phyloP scores from a whole-genome alignment of 441 rosid species.

The Croton setiger region DNA sequence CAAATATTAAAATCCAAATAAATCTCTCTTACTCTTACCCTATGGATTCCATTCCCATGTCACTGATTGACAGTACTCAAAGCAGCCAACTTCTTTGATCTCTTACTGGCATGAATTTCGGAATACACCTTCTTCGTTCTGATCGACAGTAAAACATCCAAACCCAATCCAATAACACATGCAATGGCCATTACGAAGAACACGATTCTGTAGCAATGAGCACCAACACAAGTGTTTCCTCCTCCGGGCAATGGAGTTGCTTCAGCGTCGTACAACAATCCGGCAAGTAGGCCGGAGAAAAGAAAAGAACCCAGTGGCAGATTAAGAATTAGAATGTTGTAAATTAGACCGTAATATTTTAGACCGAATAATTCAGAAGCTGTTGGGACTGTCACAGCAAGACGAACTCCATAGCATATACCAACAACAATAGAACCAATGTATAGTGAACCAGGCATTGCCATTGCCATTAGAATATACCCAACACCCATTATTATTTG shows the following conservation, averaged over 20 bases:
- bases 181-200: slow-evolving; percentile 63
- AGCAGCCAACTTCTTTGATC: slow-evolving; percentile 25
- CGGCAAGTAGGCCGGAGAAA: slow-evolving; percentile 82
- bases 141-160: slow-evolving; percentile 52
- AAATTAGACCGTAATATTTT: slow-evolving; percentile 67
- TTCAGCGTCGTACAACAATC: slow-evolving; percentile 60
- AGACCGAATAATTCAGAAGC: slow-evolving; percentile 91
- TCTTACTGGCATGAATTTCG: slow-evolving; percentile 40
- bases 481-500: slow-evolving; percentile 75
- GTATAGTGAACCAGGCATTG: slow-evolving; percentile 76
- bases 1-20: too few relatives aligned
- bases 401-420: slow-evolving; percentile 75
- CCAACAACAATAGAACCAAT: slow-evolving; percentile 72
- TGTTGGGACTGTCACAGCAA: slow-evolving; percentile 71
- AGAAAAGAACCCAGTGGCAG: slow-evolving; percentile 84
- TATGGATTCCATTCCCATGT: too few relatives aligned
- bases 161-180: slow-evolving; percentile 53
- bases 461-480: slow-evolving; percentile 63
- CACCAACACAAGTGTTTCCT: slow-evolving; percentile 74
- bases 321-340: slow-evolving; percentile 74
- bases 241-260: slow-evolving; percentile 64
- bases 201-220: slow-evolving; percentile 66
- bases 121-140: slow-evolving; percentile 52
- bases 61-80: slow-evolving; percentile 14
- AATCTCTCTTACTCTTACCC: background rate